phyloP scores from a whole-genome alignment of 2,329 filamentous ascomycete species.

The Trichoderma semiorbis region DNA sequence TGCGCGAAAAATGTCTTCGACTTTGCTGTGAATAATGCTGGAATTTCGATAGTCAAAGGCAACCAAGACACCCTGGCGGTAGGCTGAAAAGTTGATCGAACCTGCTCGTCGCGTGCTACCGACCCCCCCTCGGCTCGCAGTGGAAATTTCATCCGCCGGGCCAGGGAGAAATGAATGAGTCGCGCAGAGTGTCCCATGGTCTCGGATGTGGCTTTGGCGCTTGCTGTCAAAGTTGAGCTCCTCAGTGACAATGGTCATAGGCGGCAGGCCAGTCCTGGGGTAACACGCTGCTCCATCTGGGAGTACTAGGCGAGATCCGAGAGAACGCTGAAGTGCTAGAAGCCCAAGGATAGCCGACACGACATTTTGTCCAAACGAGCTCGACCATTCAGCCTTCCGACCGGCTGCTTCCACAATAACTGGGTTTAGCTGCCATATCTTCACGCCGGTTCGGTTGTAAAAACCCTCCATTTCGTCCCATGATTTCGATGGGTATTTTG shows the following conservation, averaged over 20 bases:
- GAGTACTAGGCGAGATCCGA: too few species aligned
- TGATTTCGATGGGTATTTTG: too few species aligned
- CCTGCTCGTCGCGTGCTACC: neutral
- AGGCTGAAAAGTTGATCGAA: neutral
- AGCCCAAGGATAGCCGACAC: too few species aligned
- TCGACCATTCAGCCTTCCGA: too few species aligned
- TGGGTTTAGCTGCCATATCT: too few species aligned
- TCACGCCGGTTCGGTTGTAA: too few species aligned
- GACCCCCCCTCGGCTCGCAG: too few species aligned
- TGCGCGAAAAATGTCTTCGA: neutral
- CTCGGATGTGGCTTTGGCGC: neutral
- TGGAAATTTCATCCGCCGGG: neutral
- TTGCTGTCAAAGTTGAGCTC: neutral
- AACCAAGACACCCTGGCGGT: neutral
- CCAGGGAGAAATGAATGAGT: too few species aligned
- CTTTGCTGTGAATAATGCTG: neutral
- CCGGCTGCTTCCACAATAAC: too few species aligned
- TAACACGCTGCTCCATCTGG: neutral
- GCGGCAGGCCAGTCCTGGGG: neutral
- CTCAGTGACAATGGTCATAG: neutral
- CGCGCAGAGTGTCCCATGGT: neutral
- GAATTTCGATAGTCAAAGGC: neutral
- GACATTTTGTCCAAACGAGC: too few species aligned
- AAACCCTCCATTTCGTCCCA: too few species aligned
- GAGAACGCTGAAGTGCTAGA: too few species aligned